Evolutionary conservation across 768 basidiomycete genomes (phyloP).

Genomic region (Leccinellum luteum): DNA sequence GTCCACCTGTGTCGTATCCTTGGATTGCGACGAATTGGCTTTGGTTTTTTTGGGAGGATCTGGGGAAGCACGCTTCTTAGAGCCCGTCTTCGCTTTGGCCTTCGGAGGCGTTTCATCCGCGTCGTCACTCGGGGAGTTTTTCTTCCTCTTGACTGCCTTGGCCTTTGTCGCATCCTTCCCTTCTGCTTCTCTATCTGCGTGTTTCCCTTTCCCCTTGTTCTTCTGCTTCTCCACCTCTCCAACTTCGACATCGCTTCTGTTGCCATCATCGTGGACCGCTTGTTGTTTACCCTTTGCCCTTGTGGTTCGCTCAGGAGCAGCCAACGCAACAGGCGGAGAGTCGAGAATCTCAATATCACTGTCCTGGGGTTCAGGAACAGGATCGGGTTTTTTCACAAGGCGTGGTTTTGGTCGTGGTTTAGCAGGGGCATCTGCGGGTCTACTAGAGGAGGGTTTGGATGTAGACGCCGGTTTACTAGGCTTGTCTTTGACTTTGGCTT

Average conservation of each 20-base stretch:
- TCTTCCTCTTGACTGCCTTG: constrained; percentile 25
- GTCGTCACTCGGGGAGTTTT: constrained; percentile 19
- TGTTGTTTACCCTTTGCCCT: constrained; percentile 43
- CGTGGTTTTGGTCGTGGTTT: constrained; percentile 26
- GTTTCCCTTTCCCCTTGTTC: constrained; percentile 21
- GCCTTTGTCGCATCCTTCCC: constrained; percentile 30
- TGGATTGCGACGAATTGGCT: constrained; percentile 11
- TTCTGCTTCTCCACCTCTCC: constrained; percentile 30
- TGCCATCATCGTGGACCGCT: constrained; percentile 18
- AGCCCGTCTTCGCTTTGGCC: constrained; percentile 13
- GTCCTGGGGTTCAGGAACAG: constrained; percentile 21
- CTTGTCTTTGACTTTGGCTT: constrained; percentile 16
- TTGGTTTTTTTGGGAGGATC: constrained; percentile 23
- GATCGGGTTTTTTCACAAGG: constrained; percentile 13
- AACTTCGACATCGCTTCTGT: constrained; percentile 13
- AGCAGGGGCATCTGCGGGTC: constrained; percentile 14
- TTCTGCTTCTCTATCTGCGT: constrained; percentile 18
- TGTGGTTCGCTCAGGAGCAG: constrained; percentile 21
- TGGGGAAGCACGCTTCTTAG: constrained; percentile 20
- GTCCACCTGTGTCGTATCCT: constrained; percentile 6
- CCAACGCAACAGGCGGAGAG: constrained; percentile 7
- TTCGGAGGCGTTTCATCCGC: constrained; percentile 12
- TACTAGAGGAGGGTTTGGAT: constrained; percentile 20
- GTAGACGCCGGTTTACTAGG: constrained; percentile 9
- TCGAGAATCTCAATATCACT: constrained; percentile 33